phyloP scores from a whole-genome alignment of 202 grass and related monocot species.

The Digitaria exilis region DNA sequence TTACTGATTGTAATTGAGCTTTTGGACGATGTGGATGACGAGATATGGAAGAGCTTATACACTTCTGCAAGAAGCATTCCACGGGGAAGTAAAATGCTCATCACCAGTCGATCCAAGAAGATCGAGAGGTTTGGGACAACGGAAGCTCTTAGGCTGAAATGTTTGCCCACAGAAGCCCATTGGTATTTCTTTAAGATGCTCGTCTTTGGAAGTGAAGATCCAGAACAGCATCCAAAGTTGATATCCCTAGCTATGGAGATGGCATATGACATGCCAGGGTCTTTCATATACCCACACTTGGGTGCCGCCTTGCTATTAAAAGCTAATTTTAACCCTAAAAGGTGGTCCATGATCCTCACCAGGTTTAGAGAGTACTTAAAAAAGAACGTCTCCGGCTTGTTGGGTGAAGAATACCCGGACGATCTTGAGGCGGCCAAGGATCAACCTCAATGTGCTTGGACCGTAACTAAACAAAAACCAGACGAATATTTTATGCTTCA shows the following conservation, averaged over 20 bases:
- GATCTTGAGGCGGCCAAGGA: neutral
- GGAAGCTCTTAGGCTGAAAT: neutral
- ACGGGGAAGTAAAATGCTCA: slow-evolving; percentile 10
- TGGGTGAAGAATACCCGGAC: neutral
- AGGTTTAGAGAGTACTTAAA: neutral
- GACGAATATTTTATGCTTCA: neutral
- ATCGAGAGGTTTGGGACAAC: neutral
- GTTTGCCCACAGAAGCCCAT: neutral
- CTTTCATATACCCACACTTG: neutral
- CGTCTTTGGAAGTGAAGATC: slow-evolving; percentile 12
- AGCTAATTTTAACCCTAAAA: neutral
- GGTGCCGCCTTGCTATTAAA: neutral
- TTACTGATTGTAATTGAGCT: slow-evolving; percentile 9
- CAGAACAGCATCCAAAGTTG: neutral
- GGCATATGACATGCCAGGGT: neutral
- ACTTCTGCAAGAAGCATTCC: neutral
- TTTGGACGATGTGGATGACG: neutral
- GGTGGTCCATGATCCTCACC: neutral
- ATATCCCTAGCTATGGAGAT: slow-evolving; percentile 20
- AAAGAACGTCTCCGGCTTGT: neutral
- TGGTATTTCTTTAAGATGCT: slow-evolving; percentile 23
- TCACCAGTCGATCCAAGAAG: slow-evolving; percentile 16
- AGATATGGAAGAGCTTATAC: neutral
- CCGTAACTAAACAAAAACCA: neutral
- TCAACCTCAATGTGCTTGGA: neutral